Evolutionary conservation across 2,329 filamentous ascomycete species (phyloP), one percentile per base, ranked within the genome.

Genomic region (Ophiostoma himal-ulmi): DNA sequence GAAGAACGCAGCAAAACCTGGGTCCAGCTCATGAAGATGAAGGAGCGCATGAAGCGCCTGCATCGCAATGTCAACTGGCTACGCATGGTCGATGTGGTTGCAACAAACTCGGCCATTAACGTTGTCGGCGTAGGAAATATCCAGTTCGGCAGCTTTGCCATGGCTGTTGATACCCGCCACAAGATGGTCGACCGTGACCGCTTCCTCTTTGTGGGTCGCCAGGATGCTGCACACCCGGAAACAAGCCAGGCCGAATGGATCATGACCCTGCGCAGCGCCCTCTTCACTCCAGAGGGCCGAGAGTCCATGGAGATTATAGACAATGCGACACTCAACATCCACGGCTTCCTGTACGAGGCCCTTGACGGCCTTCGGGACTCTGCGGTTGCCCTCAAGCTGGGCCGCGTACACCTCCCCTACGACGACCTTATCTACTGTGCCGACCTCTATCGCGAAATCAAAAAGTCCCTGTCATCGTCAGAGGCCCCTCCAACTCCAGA

Each of bases 171-270:
- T 77, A 98, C 95, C 7, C 85, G 96, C 75, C 89, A 88, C 73
- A 96, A 96, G 80, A 94, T 94, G 80, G 92, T 97, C 39, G 94
- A 97, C 77, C 88, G 93, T 70, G 93, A 92, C 71, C 91, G 93
- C 64, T 89, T 96, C 76, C 97, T 97, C 79, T 90, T 94, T 75
- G 92, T 93, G 77, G 86, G 90, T 79, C 88, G 89, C 74, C 83
- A 87, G 74, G 84, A 84, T 62, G 83, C 84, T 36, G 78, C 79
- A 41, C 80, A 78, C 44, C 41, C 41, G 17, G 76, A 88, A 68
- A 88, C 91, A 75, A 85, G 87, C 66, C 93, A 95, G 54, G 94
- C 94, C 1, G 96, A 99, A 82, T 99, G 96, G 94, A 94, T 96
- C 73, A 85, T 96, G 75, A 91, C 91, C 8, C 80, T 94, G 68